Conservation (phyloP, 768 basidiomycete species). For the Fibroporia radiculosa region DNA sequence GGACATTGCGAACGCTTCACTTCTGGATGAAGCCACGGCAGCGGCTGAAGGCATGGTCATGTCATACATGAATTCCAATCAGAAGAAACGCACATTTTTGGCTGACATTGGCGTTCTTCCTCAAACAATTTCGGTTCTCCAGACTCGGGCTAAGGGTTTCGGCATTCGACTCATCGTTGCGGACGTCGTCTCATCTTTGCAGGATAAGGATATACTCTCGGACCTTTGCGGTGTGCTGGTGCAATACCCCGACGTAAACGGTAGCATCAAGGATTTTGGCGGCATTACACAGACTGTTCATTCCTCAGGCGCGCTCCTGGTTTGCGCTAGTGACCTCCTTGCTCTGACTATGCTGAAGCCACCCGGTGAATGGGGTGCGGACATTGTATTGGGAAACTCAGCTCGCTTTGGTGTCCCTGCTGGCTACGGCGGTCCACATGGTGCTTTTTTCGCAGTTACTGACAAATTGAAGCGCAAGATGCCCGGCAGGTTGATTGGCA, state of each 20-base stretch:
- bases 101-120: slow-evolving; percentile 79
- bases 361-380: slow-evolving; percentile 98
- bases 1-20: slow-evolving; percentile 92
- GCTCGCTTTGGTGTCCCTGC: slow-evolving; percentile 95
- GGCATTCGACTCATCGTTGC: slow-evolving; percentile 76
- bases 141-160: slow-evolving; percentile 89
- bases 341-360: slow-evolving; percentile 90
- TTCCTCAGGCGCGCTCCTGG: slow-evolving; percentile 67
- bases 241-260: slow-evolving; percentile 92
- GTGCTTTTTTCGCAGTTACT: slow-evolving; percentile 92
- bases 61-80: slow-evolving; percentile 61
- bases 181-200: slow-evolving; percentile 42
- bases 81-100: slow-evolving; percentile 77
- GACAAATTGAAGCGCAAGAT: slow-evolving; percentile 93
- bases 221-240: slow-evolving; percentile 84
- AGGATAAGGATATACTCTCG: slow-evolving; percentile 43
- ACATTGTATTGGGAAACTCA: slow-evolving; percentile 91
- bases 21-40: slow-evolving; percentile 92
- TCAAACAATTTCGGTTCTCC: slow-evolving; percentile 85
- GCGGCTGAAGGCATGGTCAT: slow-evolving; percentile 97
- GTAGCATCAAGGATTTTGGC: slow-evolving; percentile 68
- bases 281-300: slow-evolving; percentile 63
- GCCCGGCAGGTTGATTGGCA: slow-evolving; percentile 95
- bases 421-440: slow-evolving; percentile 97
- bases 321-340: slow-evolving; percentile 87